phyloP scores from a whole-genome alignment of 768 basidiomycete genomes.

The Rhodotorula diobovata region DNA sequence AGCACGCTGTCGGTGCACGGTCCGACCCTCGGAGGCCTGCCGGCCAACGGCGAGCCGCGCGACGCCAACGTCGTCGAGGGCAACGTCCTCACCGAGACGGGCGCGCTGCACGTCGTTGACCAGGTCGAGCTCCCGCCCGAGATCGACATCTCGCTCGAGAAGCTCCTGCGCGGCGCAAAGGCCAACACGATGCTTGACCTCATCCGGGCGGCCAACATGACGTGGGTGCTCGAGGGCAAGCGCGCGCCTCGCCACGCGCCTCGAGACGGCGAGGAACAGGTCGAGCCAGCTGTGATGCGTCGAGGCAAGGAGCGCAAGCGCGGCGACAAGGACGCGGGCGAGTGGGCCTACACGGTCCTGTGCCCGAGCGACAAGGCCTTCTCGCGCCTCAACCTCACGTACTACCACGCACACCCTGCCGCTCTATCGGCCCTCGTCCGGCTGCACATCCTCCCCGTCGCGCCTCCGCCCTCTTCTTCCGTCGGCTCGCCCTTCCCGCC shows the following conservation, averaged over 20 bases:
- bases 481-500: conserved; percentile 42
- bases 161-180: conserved; percentile 81
- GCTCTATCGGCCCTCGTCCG: conserved; percentile 24
- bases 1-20: conserved; percentile 32
- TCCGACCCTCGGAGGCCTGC: conserved; percentile 40
- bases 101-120: conserved; percentile 78
- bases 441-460: conserved; percentile 29
- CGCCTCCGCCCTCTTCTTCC: conserved; percentile 17
- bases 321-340: neutral
- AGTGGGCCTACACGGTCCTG: conserved; percentile 72
- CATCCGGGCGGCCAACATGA: conserved; percentile 75
- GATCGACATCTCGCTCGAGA: conserved; percentile 73
- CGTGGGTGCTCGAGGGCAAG: conserved; percentile 82
- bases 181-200: conserved; percentile 82
- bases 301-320: conserved; percentile 42
- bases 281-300: conserved; percentile 46
- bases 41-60: conserved; percentile 48
- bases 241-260: conserved; percentile 48
- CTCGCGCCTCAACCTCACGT: conserved; percentile 74
- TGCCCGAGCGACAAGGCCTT: conserved; percentile 91
- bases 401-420: conserved; percentile 22
- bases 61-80: conserved; percentile 43
- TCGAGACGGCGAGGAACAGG: conserved; percentile 45
- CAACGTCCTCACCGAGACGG: conserved; percentile 75
- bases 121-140: conserved; percentile 62